These are phyloP conservation scores for Vachellia collinsii DNA, from an alignment of 306 rosid genomes.

Conservation along the genomic window DNA sequence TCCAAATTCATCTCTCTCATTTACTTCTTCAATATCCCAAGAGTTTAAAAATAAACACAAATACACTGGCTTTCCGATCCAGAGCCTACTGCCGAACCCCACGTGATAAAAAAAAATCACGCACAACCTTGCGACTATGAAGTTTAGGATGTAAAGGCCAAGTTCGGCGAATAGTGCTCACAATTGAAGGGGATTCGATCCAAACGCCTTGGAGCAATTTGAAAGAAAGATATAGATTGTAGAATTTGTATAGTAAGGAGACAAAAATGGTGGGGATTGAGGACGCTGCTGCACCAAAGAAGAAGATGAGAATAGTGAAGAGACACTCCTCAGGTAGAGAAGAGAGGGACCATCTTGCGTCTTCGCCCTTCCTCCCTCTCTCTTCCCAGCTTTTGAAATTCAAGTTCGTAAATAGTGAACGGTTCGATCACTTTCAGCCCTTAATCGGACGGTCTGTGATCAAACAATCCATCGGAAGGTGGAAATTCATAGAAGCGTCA, in stretches of 20 bases:
- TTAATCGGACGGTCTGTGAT: constrained; percentile 49
- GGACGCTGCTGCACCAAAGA: constrained; percentile 30
- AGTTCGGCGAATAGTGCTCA: constrained; percentile 37
- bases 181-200: constrained; percentile 44
- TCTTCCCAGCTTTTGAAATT: constrained; percentile 90
- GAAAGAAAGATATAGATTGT: constrained; percentile 2
- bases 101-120: constrained; percentile 1
- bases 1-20: constrained; percentile 35
- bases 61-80: constrained; percentile 45
- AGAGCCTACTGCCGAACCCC: constrained; percentile 30
- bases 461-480: constrained; percentile 44
- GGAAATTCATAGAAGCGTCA: constrained; percentile 52
- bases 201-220: constrained; percentile 3
- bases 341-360: constrained; percentile 46
- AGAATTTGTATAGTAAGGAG: constrained; percentile 15
- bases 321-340: constrained; percentile 3
- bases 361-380: constrained; percentile 85
- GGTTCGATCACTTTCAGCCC: constrained; percentile 48
- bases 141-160: constrained; percentile 48
- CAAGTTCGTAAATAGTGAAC: constrained; percentile 76
- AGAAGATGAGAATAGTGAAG: constrained; percentile 36
- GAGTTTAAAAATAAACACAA: constrained; percentile 44
- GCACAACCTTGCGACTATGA: constrained; percentile 26
- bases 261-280: constrained; percentile 26
- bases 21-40: constrained; percentile 27